Conservation (phyloP, 306 rosid genomes). For the Dalbergia cultrata region DNA sequence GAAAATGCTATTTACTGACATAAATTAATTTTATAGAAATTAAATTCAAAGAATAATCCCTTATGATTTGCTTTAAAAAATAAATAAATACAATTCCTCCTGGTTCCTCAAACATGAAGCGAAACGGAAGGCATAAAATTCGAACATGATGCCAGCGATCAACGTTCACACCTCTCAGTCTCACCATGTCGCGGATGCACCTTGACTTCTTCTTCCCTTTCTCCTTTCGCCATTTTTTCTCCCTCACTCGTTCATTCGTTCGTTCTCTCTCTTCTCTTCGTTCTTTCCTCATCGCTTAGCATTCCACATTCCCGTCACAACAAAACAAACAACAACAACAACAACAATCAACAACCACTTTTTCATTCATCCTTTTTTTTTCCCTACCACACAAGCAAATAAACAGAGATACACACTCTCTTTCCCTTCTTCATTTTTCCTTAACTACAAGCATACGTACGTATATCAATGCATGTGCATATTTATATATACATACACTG, state of each 20-base stretch:
- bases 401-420: neutral
- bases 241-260: neutral
- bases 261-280: constrained; percentile 3
- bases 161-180: constrained; percentile 49
- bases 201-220: constrained; percentile 61
- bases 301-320: neutral
- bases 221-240: constrained; percentile 39
- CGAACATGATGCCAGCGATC: constrained; percentile 46
- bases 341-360: neutral
- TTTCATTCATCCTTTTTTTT: neutral
- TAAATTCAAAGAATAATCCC: no score
- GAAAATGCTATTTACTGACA: no score
- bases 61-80: no score
- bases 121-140: constrained; percentile 59
- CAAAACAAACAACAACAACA: no score
- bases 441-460: neutral
- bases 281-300: neutral
- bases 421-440: neutral
- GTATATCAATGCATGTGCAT: neutral
- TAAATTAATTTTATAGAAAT: no score
- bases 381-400: neutral
- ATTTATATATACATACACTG: neutral
- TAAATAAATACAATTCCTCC: neutral
- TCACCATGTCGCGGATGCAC: constrained; percentile 35
- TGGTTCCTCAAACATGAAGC: constrained; percentile 38